These are phyloP conservation scores for Linderina pennispora DNA, from an alignment of 192 early-diverging fungal genomes.

Conservation along the genomic window DNA sequence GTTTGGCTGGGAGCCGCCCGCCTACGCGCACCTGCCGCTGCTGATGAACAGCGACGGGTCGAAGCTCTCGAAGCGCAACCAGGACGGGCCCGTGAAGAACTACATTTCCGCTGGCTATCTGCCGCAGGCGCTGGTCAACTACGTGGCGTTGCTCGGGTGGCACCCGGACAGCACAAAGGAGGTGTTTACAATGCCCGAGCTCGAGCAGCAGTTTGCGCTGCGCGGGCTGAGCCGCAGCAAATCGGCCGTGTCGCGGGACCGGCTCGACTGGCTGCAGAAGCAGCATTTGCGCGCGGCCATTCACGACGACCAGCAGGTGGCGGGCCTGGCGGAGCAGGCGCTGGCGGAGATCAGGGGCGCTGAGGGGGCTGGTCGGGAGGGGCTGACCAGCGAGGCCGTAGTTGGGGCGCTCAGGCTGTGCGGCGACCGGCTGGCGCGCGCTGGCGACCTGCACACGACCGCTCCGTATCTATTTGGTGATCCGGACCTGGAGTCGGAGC, in stretches of 20 bases:
- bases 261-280: slow-evolving; percentile 41
- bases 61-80: slow-evolving; percentile 88
- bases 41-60: slow-evolving; percentile 74
- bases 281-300: slow-evolving; percentile 32
- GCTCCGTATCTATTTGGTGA: slow-evolving; percentile 33
- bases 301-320: slow-evolving; percentile 5
- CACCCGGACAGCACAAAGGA: slow-evolving; percentile 53
- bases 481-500: slow-evolving; percentile 8
- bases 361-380: not conserved
- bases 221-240: slow-evolving; percentile 37
- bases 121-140: slow-evolving; percentile 81
- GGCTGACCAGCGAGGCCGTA: slow-evolving; percentile 3
- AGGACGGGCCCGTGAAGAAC: slow-evolving; percentile 62
- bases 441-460: slow-evolving; percentile 11
- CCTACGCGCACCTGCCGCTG: slow-evolving; percentile 84
- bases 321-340: slow-evolving; percentile 7
- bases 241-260: slow-evolving; percentile 34
- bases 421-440: slow-evolving; percentile 26
- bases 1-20: slow-evolving; percentile 72
- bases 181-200: slow-evolving; percentile 51
- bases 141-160: slow-evolving; percentile 84
- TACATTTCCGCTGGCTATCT: slow-evolving; percentile 75
- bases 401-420: slow-evolving; percentile 27
- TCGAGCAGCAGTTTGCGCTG: slow-evolving; percentile 23
- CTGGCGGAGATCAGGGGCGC: slow-evolving; percentile 4